Percentiles rank a stretch among this genome's conserved stretches.
phyloP scores from a whole-genome alignment of 1,284 basidiomycete genomes.

The Sporisorium reilianum region DNA sequence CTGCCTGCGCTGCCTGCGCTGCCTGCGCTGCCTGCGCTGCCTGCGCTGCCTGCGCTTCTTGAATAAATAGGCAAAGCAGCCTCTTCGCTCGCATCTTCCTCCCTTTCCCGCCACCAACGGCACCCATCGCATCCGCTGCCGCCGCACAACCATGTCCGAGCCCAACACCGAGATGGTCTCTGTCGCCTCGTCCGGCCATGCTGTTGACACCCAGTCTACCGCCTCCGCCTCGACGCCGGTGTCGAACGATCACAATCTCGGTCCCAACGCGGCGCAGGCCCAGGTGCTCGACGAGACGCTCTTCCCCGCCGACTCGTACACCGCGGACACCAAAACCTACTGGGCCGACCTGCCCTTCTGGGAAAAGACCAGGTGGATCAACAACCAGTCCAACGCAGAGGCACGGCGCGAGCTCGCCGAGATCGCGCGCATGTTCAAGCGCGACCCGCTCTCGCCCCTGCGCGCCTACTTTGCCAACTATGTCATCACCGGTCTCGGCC shows the following conservation, averaged over 20 bases:
- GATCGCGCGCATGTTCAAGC: constrained; percentile 73
- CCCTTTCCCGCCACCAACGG: background rate
- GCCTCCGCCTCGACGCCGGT: constrained; percentile 21
- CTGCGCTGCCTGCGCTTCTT: too few relatives aligned
- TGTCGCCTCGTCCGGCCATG: constrained; percentile 13
- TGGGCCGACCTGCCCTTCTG: constrained; percentile 69
- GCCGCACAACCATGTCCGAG: constrained; percentile 16
- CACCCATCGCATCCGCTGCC: background rate
- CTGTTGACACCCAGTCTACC: constrained; percentile 14
- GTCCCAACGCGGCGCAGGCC: constrained; percentile 19
- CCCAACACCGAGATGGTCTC: constrained; percentile 24
- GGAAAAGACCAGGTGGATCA: constrained; percentile 70
- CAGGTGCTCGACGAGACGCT: constrained; percentile 59
- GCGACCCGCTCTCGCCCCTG: constrained; percentile 71
- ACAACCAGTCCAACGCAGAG: constrained; percentile 71
- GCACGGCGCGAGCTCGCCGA: constrained; percentile 70
- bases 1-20: too few relatives aligned
- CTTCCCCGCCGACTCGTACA: constrained; percentile 66
- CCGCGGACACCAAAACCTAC: constrained; percentile 63
- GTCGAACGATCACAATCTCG: background rate
- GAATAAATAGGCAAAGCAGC: background rate
- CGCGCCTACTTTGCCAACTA: constrained; percentile 72
- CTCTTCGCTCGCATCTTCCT: background rate
- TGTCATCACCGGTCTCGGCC: constrained; percentile 73
- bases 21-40: too few relatives aligned